A percentile compares a stretch with the other conserved stretches of the same genome.
phyloP scores from a whole-genome alignment of 805 yeast genomes.

The Saccharomycopsis fermentans region DNA sequence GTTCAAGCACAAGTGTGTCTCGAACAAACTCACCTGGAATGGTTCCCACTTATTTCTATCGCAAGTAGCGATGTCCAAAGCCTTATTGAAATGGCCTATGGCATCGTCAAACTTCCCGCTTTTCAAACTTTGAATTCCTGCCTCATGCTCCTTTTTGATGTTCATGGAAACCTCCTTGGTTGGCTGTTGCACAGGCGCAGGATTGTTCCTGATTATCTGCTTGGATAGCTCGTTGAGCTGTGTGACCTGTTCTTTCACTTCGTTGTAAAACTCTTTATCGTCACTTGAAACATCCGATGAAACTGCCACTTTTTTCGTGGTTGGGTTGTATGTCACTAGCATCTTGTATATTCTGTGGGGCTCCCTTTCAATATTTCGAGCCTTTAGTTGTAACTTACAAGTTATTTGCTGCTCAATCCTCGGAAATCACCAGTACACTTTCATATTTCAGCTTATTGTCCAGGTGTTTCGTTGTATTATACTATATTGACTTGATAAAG shows the following conservation, averaged over 20 bases:
- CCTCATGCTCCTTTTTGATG: slow-evolving; percentile 55
- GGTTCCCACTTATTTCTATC: slow-evolving; percentile 67
- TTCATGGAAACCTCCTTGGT: slow-evolving; percentile 44
- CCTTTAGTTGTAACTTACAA: no score
- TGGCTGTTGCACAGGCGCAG: slow-evolving; percentile 49
- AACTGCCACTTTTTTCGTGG: background rate
- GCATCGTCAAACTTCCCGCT: slow-evolving; percentile 48
- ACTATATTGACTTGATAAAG: no score
- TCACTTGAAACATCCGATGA: background rate
- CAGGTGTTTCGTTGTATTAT: no score
- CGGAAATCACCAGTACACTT: no score
- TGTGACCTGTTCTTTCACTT: slow-evolving; percentile 24
- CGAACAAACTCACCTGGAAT: slow-evolving; percentile 63
- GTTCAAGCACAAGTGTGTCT: slow-evolving; percentile 53
- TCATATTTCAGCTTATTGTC: no score
- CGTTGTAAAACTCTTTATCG: slow-evolving; percentile 7
- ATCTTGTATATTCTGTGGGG: no score
- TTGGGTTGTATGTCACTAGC: background rate
- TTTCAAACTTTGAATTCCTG: slow-evolving; percentile 51
- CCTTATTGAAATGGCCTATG: slow-evolving; percentile 51
- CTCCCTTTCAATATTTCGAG: no score
- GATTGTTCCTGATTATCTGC: slow-evolving; percentile 34
- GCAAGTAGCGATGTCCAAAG: slow-evolving; percentile 49
- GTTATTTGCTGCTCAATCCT: no score
- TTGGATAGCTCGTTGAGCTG: slow-evolving; percentile 28